Evolutionary conservation across 106 monocot genomes (phyloP), one percentile per base, ranked within the genome.

Genomic region (Narthecium ossifragum): DNA sequence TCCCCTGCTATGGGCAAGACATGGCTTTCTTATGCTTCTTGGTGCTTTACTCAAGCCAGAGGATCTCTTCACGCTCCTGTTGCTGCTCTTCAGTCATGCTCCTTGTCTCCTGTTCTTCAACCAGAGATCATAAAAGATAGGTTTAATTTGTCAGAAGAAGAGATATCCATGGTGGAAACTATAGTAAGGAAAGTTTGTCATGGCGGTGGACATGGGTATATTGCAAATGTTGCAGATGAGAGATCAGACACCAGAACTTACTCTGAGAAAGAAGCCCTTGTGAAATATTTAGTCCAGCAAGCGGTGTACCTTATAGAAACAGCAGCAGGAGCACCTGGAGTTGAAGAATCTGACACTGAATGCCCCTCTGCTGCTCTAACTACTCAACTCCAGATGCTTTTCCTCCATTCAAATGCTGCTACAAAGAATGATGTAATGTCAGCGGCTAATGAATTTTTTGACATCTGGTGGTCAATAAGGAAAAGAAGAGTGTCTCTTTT

Each of bases 21-120:
- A 66, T 98, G 98, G 98, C 78, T 91, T 60, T 73, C 83, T 74
- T 98, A 98, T 87, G 87, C 87, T 61, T 84, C 98, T 64, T 98
- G 98, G 98, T 98, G 98, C 72, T 84, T 81, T 68, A 37, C 34
- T 66, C 91, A 87, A 70, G 98, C 87, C 23, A 81, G 34, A 60
- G 71, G 57, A 37, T 90, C 79, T 53, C 49, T 70, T 50, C 64
- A 65, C 53, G 65, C 48, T 46, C 21, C 40, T 48, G 86, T 48
- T 55, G 34, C 63, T 58, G 32, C 59, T 73, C 75, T 80, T 31
- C 66, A 68, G 39, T 53, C 70, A 33, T 84, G 78, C 55, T 69
- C 74, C 37, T 47, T 90, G 18, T 86, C 83, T 51, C 64, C 89
- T 70, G 48, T 70, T 66, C 86, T 91, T 60, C 32, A 59, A 31